phyloP scores from a whole-genome alignment of 176 grass and related monocot genomes.

The Aechmea fasciata region DNA sequence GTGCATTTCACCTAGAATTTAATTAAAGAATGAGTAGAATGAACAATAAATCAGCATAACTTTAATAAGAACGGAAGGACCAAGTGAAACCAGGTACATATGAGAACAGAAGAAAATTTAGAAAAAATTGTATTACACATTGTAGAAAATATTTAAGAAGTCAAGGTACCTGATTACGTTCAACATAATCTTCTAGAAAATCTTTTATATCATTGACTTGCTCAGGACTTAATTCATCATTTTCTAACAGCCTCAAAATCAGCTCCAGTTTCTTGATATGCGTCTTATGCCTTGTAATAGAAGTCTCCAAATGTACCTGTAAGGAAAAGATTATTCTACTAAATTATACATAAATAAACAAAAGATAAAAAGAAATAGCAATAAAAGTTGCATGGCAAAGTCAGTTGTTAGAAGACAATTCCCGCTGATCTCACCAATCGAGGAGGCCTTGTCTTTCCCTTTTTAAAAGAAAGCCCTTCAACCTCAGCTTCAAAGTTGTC shows the following conservation, averaged over 20 bases:
- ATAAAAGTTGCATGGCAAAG: conserved; percentile 13
- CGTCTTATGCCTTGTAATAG: conserved; percentile 86
- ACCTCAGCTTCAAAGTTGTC: conserved; percentile 96
- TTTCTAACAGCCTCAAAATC: conserved; percentile 94
- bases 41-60: conserved; percentile 29
- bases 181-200: conserved; percentile 97
- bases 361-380: conserved; percentile 2
- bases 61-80: conserved; percentile 76
- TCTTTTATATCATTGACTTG: conserved; percentile 98
- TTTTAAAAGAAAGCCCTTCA: conserved; percentile 97
- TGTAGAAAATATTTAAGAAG: conserved; percentile 17
- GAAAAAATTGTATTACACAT: conserved; percentile 7
- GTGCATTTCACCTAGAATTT: neutral
- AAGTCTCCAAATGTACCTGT: conserved; percentile 90
- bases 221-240: conserved; percentile 96
- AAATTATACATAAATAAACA: conserved; percentile 16
- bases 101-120: conserved; percentile 2
- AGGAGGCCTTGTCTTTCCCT: conserved; percentile 82
- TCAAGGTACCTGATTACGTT: conserved; percentile 76
- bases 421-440: conserved; percentile 54
- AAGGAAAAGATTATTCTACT: conserved; percentile 26
- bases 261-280: conserved; percentile 97
- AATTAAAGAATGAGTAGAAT: conserved; percentile 15
- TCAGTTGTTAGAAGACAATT: conserved; percentile 7
- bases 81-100: conserved; percentile 85